Evolutionary conservation across 257 asterid species (phyloP).

Genomic region (Solanum pinnatisectum): DNA sequence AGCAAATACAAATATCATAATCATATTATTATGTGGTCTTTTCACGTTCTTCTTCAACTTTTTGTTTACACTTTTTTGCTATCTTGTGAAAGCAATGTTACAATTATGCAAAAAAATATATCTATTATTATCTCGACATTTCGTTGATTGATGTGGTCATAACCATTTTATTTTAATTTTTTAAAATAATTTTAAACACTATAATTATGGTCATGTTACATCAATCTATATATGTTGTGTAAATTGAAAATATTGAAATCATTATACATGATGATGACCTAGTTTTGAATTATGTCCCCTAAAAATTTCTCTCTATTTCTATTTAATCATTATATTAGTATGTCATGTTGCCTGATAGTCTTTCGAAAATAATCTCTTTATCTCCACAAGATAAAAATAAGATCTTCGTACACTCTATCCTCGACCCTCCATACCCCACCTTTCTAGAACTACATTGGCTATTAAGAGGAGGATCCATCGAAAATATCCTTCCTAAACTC

Average conservation of each 20-base stretch:
- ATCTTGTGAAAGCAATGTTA: background rate
- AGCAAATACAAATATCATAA: background rate
- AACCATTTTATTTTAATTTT: background rate
- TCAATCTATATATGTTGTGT: background rate
- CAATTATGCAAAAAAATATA: background rate
- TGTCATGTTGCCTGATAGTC: background rate
- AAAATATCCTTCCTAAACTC: background rate
- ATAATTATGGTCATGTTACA: background rate
- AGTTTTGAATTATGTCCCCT: background rate
- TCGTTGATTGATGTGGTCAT: background rate
- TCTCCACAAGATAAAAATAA: background rate
- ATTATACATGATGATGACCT: background rate
- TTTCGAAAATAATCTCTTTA: fast-evolving
- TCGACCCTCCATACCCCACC: background rate
- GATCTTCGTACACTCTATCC: background rate
- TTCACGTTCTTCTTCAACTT: background rate
- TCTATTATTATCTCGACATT: background rate
- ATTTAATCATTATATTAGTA: background rate
- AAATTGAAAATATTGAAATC: background rate
- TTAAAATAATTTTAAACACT: background rate
- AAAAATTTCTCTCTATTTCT: background rate
- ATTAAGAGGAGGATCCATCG: background rate
- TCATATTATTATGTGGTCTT: background rate
- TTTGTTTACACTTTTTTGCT: background rate
- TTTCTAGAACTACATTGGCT: background rate